Conservation (phyloP, 345 rosid species). For the Ailanthus altissimus region DNA sequence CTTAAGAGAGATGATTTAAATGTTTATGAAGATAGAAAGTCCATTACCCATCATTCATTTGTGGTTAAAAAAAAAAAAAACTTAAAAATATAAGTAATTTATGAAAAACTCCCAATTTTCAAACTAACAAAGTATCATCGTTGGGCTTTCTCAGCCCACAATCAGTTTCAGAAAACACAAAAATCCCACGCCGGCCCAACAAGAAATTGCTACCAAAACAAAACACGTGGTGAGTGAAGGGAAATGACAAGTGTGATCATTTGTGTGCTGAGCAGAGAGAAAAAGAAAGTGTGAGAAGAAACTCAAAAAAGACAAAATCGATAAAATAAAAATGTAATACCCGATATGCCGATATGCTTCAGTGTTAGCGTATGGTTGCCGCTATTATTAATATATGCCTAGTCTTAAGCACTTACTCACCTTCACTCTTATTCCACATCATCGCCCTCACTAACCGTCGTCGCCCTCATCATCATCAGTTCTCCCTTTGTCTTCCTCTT, state of each 20-base stretch:
- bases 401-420: constrained; percentile 36
- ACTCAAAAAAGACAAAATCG: constrained; percentile 19
- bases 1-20: no score
- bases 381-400: constrained; percentile 41
- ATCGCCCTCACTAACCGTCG: constrained; percentile 24
- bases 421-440: constrained; percentile 23
- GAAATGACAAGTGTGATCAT: constrained; percentile 10
- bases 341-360: constrained; percentile 22
- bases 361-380: constrained; percentile 42
- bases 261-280: no score
- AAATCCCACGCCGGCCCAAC: no score
- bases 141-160: no score
- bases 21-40: no score
- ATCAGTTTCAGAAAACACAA: no score
- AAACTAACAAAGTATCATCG: no score
- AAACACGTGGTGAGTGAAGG: background rate
- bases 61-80: no score
- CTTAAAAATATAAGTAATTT: no score
- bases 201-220: no score
- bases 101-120: no score
- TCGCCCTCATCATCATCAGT: background rate
- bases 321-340: background rate
- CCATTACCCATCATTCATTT: no score
- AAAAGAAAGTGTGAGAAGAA: constrained; percentile 29
- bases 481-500: constrained; percentile 25